Conservation (phyloP, 345 rosid species). For the Eucalyptus curtisii region DNA sequence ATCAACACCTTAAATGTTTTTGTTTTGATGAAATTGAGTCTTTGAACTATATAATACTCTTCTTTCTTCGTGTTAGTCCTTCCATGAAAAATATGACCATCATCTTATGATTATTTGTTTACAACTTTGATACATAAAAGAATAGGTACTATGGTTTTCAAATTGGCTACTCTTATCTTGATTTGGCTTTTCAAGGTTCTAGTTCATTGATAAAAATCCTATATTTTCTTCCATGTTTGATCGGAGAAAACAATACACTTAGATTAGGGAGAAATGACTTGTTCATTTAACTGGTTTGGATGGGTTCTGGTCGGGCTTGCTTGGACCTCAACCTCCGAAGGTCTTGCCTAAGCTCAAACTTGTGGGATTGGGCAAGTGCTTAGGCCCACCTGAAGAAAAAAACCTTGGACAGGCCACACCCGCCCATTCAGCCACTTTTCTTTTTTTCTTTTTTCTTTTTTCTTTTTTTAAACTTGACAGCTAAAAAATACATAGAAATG, state of each 20-base stretch:
- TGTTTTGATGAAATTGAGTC: neutral
- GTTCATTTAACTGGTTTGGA: too few relatives aligned
- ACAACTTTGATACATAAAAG: neutral
- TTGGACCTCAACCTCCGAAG: too few relatives aligned
- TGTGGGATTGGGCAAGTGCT: too few relatives aligned
- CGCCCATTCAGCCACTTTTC: too few relatives aligned
- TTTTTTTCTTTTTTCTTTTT: too few relatives aligned
- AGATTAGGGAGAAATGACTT: too few relatives aligned
- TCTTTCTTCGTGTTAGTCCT: neutral
- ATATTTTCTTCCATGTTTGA: neutral
- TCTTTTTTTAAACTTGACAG: rapidly evolving
- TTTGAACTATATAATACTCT: neutral
- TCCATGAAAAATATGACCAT: neutral
- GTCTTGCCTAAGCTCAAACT: too few relatives aligned
- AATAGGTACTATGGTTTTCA: neutral
- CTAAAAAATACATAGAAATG: too few relatives aligned
- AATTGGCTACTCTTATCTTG: neutral
- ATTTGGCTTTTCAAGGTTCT: neutral
- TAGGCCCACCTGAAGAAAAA: too few relatives aligned
- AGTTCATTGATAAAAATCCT: neutral
- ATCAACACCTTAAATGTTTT: neutral
- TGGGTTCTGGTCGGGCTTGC: too few relatives aligned
- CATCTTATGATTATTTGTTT: neutral
- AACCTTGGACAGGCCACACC: too few relatives aligned
- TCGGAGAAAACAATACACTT: neutral